Conservation (phyloP, 208 protist genomes). For the Phytomonas francai region DNA sequence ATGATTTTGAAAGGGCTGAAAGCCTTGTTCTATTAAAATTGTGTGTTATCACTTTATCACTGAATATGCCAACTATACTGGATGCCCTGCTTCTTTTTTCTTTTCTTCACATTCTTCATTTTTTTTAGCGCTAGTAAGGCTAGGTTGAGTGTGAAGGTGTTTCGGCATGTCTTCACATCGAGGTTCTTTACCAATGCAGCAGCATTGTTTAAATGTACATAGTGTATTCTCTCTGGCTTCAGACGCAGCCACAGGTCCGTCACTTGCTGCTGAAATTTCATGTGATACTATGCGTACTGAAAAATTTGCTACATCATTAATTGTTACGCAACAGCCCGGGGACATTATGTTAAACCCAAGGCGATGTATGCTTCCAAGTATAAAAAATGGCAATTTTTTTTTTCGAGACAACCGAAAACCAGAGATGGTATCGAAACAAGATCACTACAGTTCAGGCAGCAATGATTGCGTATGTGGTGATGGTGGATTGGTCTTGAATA, state of each 20-base stretch:
- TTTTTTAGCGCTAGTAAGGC: not conserved
- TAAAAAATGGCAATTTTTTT: not conserved
- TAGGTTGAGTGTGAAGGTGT: not conserved
- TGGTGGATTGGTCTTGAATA: not conserved
- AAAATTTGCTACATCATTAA: not conserved
- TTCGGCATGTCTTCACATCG: not conserved
- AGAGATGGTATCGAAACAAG: not conserved
- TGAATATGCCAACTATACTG: not conserved
- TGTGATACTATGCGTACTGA: not conserved
- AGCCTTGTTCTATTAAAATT: not conserved
- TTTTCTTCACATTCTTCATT: constrained; percentile 2
- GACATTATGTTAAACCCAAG: not conserved
- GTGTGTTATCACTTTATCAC: constrained; percentile 5
- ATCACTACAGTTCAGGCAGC: not conserved
- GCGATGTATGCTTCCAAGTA: not conserved
- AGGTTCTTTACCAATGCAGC: not conserved
- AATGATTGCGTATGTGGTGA: not conserved
- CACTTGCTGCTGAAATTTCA: not conserved
- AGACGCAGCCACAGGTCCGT: not conserved
- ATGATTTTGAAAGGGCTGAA: not conserved
- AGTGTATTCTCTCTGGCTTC: not conserved
- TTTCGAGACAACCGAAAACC: not conserved
- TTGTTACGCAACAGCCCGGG: not conserved
- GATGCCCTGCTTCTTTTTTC: constrained; percentile 15
- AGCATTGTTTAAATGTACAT: not conserved